Evolutionary conservation across 768 basidiomycete genomes (phyloP).

Genomic region (Boletus bicolor): DNA sequence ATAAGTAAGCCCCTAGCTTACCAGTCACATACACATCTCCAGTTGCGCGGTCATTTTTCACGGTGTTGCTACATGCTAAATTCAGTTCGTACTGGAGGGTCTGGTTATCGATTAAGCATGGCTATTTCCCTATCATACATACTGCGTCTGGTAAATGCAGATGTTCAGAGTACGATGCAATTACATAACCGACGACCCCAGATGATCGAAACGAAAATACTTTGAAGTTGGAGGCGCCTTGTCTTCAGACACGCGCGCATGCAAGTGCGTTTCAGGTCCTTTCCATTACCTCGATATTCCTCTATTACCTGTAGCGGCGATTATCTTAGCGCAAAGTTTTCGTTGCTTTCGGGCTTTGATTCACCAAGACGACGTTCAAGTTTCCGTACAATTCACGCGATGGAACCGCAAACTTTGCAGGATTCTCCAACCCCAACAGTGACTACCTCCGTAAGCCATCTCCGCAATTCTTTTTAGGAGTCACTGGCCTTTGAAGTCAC

Average conservation of each 20-base stretch:
- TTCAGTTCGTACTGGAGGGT: too few species aligned
- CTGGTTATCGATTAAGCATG: too few species aligned
- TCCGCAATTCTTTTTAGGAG: not conserved
- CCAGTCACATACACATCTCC: too few species aligned
- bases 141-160: too few species aligned
- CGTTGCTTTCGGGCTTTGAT: not conserved
- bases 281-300: constrained; percentile 4
- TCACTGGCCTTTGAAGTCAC: not conserved
- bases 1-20: too few species aligned
- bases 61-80: too few species aligned
- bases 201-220: not conserved
- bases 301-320: not conserved
- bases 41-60: too few species aligned
- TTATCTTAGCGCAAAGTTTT: not conserved
- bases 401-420: not conserved
- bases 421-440: not conserved
- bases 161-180: too few species aligned
- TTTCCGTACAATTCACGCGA: not conserved
- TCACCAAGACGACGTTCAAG: not conserved
- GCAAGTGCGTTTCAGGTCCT: constrained; percentile 2
- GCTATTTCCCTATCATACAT: too few species aligned
- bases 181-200: too few species aligned
- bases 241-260: not conserved
- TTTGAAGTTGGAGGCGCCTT: too few species aligned
- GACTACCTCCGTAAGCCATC: not conserved